phyloP scores from a whole-genome alignment of 140 eudicot species.

The Stevia rebaudiana region DNA sequence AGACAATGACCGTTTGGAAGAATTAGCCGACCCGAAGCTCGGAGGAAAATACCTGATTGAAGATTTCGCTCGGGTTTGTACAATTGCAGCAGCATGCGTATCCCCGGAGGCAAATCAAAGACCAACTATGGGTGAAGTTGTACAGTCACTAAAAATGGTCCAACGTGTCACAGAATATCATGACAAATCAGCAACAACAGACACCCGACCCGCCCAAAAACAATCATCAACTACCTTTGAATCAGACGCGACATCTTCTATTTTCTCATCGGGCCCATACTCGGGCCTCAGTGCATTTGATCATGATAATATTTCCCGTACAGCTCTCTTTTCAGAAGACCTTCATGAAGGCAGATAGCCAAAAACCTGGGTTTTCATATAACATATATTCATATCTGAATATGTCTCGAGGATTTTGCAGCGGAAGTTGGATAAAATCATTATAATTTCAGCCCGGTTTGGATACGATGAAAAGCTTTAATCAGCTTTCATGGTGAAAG shows the following conservation, averaged over 20 bases:
- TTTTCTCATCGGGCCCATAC: slow-evolving; percentile 94
- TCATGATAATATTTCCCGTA: slow-evolving; percentile 66
- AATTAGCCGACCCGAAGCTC: slow-evolving; percentile 79
- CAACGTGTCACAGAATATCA: slow-evolving; percentile 70
- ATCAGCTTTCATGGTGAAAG: not conserved
- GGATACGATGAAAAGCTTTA: slow-evolving; percentile 1
- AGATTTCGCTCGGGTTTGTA: slow-evolving; percentile 82
- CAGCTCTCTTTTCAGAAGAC: slow-evolving; percentile 85
- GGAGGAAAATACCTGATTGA: slow-evolving; percentile 83
- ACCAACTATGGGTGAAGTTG: slow-evolving; percentile 99
- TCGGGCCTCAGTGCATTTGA: slow-evolving; percentile 91
- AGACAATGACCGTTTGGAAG: slow-evolving; percentile 84
- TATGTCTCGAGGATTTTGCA: not conserved
- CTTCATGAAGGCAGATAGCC: slow-evolving; percentile 90
- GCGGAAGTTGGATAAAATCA: not conserved
- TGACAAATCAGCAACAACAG: slow-evolving; percentile 41
- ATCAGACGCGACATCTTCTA: slow-evolving; percentile 88
- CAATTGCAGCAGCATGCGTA: slow-evolving; percentile 99
- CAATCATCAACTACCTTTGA: slow-evolving; percentile 89
- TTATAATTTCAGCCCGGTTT: not conserved
- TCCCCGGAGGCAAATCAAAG: slow-evolving; percentile 89
- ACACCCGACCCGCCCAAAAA: slow-evolving; percentile 45
- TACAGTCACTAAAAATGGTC: slow-evolving; percentile 96
- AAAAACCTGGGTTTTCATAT: not conserved
- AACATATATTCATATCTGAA: no score